These are phyloP conservation scores for Colletotrichum tabaci DNA, from an alignment of 2,329 filamentous ascomycete species.

Conservation along the genomic window DNA sequence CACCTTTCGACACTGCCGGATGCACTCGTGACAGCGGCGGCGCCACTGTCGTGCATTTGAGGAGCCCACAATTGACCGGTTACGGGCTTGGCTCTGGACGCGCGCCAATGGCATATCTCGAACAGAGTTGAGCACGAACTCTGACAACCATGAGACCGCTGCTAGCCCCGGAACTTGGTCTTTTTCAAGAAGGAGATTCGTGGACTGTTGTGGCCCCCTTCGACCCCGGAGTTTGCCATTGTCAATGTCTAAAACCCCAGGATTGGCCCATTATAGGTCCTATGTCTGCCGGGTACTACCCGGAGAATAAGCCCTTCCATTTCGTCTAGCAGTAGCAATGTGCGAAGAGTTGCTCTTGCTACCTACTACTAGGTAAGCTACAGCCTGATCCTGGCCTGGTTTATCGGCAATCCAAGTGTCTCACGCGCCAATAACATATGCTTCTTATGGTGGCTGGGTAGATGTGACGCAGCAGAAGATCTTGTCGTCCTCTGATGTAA, in stretches of 20 bases:
- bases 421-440: background rate
- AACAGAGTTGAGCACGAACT: background rate
- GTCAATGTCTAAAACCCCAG: background rate
- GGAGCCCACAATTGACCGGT: background rate
- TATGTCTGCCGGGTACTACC: background rate
- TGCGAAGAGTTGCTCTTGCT: background rate
- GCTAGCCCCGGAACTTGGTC: conserved; percentile 1
- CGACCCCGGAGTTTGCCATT: background rate
- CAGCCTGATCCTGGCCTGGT: background rate
- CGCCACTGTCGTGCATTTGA: background rate
- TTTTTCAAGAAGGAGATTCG: conserved; percentile 9
- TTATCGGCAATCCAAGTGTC: background rate
- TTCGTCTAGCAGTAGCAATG: background rate
- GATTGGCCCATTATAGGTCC: background rate
- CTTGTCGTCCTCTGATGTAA: too few relatives aligned
- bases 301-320: background rate
- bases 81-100: background rate
- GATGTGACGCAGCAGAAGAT: background rate
- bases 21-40: background rate
- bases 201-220: background rate
- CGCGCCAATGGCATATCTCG: conserved; percentile 9
- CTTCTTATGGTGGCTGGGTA: background rate
- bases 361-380: background rate
- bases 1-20: background rate
- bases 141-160: background rate